A percentile compares a stretch with the other conserved stretches of the same genome.
phyloP scores from a whole-genome alignment of 2,329 filamentous ascomycete species.

The Dryadomyces sulphureus region DNA sequence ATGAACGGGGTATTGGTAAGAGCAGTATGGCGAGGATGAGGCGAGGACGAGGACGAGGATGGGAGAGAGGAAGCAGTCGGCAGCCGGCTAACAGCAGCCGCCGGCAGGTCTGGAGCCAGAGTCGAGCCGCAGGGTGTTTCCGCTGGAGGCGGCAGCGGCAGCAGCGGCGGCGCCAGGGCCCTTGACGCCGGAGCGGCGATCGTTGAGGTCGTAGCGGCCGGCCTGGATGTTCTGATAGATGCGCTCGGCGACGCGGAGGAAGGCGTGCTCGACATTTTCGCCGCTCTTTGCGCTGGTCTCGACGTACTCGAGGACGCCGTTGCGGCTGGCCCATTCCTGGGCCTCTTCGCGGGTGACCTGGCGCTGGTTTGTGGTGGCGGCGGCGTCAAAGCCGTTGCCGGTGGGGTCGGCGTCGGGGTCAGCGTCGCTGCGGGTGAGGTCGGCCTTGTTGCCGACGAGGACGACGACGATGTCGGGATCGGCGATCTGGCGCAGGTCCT shows the following conservation, averaged over 20 bases:
- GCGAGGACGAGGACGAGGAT: neutral
- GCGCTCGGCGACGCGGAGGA: constrained; percentile 82
- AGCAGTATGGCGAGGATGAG: neutral
- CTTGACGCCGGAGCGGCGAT: constrained; percentile 84
- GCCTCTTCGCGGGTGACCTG: constrained; percentile 75
- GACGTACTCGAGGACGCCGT: constrained; percentile 83
- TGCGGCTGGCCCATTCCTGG: constrained; percentile 72
- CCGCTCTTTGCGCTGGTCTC: constrained; percentile 95
- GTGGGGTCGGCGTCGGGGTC: too few species aligned
- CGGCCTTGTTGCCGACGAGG: constrained; percentile 88
- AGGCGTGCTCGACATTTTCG: constrained; percentile 84
- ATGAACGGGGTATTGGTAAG: neutral
- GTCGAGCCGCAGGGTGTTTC: constrained; percentile 24
- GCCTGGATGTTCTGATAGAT: constrained; percentile 97
- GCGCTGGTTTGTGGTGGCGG: constrained; percentile 41
- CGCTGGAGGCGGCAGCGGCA: constrained; percentile 7
- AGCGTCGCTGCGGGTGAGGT: too few species aligned
- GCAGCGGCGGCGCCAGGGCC: constrained; percentile 29
- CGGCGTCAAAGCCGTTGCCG: constrained; percentile 17
- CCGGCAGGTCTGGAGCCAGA: constrained; percentile 24
- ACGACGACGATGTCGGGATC: constrained; percentile 92
- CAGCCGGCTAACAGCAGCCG: constrained; percentile 29
- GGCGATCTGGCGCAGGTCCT: constrained; percentile 86
- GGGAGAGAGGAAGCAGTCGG: neutral
- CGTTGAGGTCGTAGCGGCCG: constrained; percentile 87